Evolutionary conservation across 1,284 basidiomycete genomes (phyloP), one percentile per base, ranked within the genome.

Genomic region (Ustilago nuda): DNA sequence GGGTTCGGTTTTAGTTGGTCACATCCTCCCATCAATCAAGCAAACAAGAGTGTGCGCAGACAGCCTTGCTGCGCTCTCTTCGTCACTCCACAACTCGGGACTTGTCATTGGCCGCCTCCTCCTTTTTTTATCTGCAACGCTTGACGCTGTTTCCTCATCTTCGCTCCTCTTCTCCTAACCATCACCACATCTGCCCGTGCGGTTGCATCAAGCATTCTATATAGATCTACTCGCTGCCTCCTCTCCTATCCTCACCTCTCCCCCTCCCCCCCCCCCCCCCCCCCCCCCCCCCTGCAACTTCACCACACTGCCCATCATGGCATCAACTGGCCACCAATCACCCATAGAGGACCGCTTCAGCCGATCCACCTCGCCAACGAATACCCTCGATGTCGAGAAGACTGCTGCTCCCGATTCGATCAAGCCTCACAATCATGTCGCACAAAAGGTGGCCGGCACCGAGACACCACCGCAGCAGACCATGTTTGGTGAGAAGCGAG

Each of bases 401-500:
- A 61, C 53, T 7, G 57, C 30, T 11, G 50, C 39, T 41, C 54
- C 30, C 17, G 72, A 74, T 52, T 11, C 46, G 11, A 74, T 69
- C 62, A 53, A 64, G 55, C 41, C 53, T 6, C 50, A 60, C 32
- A 64, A 67, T 17, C 61, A 70, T n/a, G 33, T 4, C 6, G 35
- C 39, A 15, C 5, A 12, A 51, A 61, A 61, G 56, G 56, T 56
- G 9, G 35, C 59, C 4, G 12, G 32, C 8, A 12, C 46, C 7
- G 50, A 39, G 4, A 45, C 43, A 45, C 30, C 71, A 17, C 55
- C 57, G 3, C 15, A 50, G 56, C 71, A 77, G 62, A 77, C 64
- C 64, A 65, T 74, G 45, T 77, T 77, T 15, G 75, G 75, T 51
- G 75, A 77, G 65, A 77, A 77, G 61, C 65, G 64, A 37, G 75